Evolutionary conservation across 2,329 filamentous ascomycete genomes (phyloP).

Genomic region (Rhynchosporium graminicola): DNA sequence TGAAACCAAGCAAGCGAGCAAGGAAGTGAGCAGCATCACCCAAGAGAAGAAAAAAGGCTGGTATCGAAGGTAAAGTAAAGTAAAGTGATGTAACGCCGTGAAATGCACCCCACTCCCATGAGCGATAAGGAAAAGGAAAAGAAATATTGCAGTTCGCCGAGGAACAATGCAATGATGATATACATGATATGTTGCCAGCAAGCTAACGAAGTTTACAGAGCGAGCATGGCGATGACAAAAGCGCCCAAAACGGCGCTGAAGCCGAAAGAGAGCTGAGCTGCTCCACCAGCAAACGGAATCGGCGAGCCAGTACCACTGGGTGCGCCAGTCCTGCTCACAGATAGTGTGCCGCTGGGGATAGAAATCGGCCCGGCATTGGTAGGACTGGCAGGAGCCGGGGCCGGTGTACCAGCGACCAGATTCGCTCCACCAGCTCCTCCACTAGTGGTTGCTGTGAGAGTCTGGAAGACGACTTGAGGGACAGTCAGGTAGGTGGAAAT

Average conservation of each 20-base stretch:
- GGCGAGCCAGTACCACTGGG: conserved; percentile 39
- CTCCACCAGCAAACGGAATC: conserved; percentile 42
- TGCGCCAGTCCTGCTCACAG: conserved; percentile 28
- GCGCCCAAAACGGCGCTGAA: conserved; percentile 34
- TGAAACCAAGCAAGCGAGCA: no score
- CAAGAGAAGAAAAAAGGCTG: conserved; percentile 8
- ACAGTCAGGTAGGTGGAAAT: conserved; percentile 52
- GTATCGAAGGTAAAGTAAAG: conserved; percentile 29
- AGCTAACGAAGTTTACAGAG: conserved; percentile 26
- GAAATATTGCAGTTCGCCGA: no score
- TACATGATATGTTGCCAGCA: not conserved
- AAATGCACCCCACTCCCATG: not conserved
- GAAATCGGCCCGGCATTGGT: conserved; percentile 29
- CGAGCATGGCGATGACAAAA: conserved; percentile 34
- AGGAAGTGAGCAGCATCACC: no score
- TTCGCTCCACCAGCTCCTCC: conserved; percentile 6
- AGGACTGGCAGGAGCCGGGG: conserved; percentile 36
- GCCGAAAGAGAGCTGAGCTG: conserved; percentile 31
- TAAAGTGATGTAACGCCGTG: conserved; percentile 13
- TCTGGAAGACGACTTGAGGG: conserved; percentile 53
- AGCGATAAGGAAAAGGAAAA: no score
- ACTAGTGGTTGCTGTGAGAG: conserved; percentile 24
- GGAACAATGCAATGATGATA: not conserved
- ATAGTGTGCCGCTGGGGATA: conserved; percentile 22
- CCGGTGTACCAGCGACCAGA: conserved; percentile 44